Evolutionary conservation across 192 early-diverging fungal genomes (phyloP).

Genomic region (Coemansia furcata): DNA sequence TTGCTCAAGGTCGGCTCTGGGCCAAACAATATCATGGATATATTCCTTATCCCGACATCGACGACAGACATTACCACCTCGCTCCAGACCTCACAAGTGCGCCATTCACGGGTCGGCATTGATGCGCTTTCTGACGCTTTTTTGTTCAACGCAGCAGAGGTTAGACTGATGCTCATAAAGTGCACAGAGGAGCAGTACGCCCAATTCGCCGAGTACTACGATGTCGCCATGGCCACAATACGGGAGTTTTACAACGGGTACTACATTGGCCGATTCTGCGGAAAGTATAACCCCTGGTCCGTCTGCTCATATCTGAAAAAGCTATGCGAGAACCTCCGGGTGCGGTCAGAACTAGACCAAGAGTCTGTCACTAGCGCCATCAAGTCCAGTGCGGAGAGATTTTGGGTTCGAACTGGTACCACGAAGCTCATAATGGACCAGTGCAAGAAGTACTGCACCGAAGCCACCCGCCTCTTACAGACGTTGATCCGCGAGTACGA

Average conservation of each 20-base stretch:
- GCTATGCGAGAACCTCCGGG: not conserved
- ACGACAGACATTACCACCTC: too few species aligned
- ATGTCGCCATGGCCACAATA: not conserved
- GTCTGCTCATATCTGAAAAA: not conserved
- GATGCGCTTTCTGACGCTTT: not conserved
- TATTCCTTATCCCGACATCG: too few species aligned
- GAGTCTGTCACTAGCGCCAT: not conserved
- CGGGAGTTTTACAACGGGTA: not conserved
- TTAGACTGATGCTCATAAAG: not conserved
- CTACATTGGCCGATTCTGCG: not conserved
- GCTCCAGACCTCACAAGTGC: too few species aligned
- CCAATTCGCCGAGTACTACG: not conserved
- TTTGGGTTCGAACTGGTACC: not conserved
- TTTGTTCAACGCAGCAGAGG: not conserved
- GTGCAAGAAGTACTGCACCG: not conserved
- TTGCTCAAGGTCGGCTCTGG: constrained; percentile 13
- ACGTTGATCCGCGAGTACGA: not conserved
- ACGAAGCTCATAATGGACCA: not conserved
- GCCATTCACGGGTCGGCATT: too few species aligned
- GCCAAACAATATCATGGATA: too few species aligned
- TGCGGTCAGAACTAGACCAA: not conserved
- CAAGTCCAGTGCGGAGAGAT: not conserved
- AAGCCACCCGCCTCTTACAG: not conserved
- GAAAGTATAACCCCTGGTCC: not conserved
- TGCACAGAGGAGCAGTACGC: not conserved